These are phyloP conservation scores for Staphylotrichum longicolle DNA, from an alignment of 495 filamentous ascomycete species.

Conservation along the genomic window DNA sequence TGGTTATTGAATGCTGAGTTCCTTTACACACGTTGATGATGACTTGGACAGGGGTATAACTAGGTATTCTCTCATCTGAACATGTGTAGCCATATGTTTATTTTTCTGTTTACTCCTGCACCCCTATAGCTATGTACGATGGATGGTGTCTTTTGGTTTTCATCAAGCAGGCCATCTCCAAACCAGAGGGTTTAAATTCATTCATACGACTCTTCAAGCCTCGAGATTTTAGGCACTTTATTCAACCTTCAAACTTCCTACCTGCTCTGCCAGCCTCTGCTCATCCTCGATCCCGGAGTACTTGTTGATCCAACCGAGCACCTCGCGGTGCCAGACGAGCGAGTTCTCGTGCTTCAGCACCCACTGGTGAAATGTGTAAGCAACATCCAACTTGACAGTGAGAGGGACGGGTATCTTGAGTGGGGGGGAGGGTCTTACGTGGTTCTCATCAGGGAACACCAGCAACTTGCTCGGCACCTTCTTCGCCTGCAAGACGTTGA, in stretches of 20 bases:
- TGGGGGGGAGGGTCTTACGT: slow-evolving; percentile 48
- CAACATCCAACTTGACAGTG: neutral
- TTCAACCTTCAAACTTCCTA: slow-evolving; percentile 1
- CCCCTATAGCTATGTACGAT: too few relatives aligned
- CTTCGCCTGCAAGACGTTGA: slow-evolving; percentile 79
- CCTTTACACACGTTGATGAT: too few relatives aligned
- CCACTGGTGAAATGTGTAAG: slow-evolving; percentile 54
- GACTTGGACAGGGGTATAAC: too few relatives aligned
- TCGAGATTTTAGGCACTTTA: neutral
- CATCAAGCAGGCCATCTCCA: too few relatives aligned
- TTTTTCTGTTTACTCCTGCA: too few relatives aligned
- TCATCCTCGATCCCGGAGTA: slow-evolving; percentile 57
- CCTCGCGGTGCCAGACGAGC: slow-evolving; percentile 85
- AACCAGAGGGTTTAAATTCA: too few relatives aligned
- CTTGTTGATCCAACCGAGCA: slow-evolving; percentile 87
- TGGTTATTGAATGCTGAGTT: too few relatives aligned
- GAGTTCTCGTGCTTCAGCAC: slow-evolving; percentile 90
- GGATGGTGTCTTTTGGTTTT: too few relatives aligned
- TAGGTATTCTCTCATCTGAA: too few relatives aligned
- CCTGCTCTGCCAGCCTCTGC: slow-evolving; percentile 11
- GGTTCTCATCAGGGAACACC: slow-evolving; percentile 79
- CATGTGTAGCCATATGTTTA: too few relatives aligned
- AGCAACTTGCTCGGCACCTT: slow-evolving; percentile 70
- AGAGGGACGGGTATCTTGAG: neutral
- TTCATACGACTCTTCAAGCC: too few relatives aligned